A percentile compares a stretch with the other conserved stretches of the same genome.
phyloP scores from a whole-genome alignment of 805 yeast species.

The Wickerhamiella sergipiensis region DNA sequence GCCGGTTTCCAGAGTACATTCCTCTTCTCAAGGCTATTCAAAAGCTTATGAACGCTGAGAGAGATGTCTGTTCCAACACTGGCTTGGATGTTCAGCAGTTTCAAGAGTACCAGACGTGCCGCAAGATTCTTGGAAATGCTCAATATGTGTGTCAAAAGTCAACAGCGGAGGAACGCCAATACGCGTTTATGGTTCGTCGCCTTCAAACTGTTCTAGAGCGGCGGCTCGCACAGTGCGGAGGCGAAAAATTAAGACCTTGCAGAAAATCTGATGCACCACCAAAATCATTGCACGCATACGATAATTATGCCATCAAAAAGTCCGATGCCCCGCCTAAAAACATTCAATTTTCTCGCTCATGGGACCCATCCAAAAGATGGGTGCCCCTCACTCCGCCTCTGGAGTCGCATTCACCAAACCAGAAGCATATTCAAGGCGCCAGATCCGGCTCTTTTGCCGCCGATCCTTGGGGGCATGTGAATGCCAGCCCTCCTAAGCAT shows the following conservation, averaged over 20 bases:
- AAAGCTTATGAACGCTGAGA: not conserved
- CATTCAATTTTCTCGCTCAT: not conserved
- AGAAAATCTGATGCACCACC: not conserved
- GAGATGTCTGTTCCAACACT: not conserved
- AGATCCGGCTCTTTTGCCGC: not conserved
- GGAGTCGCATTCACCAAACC: not conserved
- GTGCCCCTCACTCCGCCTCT: not conserved
- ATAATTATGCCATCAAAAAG: not conserved
- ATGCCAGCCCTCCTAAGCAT: not conserved
- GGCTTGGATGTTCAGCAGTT: not conserved
- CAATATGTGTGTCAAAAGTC: conserved; percentile 1
- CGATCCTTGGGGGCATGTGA: not conserved
- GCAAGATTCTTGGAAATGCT: not conserved
- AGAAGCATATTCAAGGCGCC: not conserved
- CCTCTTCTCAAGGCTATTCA: not conserved
- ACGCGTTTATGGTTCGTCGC: not conserved
- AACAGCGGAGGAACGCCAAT: not conserved
- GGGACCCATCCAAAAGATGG: not conserved
- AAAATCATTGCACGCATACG: not conserved
- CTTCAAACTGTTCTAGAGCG: not conserved
- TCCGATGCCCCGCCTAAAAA: not conserved
- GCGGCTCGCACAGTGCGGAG: not conserved
- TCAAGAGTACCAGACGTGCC: conserved; percentile 1
- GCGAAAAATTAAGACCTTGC: not conserved
- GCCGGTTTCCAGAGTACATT: not conserved